Evolutionary conservation across 768 basidiomycete species (phyloP).

Genomic region (Steccherinum ochraceum): DNA sequence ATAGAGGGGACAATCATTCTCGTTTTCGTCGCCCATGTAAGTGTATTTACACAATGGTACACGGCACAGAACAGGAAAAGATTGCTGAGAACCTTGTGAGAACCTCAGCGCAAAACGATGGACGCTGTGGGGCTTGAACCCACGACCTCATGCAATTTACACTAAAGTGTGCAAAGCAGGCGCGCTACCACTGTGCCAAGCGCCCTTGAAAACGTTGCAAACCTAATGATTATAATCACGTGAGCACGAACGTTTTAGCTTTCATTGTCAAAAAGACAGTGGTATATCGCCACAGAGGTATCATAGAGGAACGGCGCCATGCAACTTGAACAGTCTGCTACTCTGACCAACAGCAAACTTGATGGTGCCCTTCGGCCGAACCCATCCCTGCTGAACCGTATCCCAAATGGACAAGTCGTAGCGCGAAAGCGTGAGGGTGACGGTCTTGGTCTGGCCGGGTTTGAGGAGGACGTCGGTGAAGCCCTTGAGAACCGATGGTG

Average conservation of each 20-base stretch:
- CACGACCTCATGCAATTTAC: background rate
- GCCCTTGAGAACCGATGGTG: constrained; percentile 61
- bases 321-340: constrained; percentile 54
- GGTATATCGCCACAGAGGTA: background rate
- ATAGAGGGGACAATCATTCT: background rate
- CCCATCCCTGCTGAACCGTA: constrained; percentile 66
- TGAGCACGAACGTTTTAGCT: no score
- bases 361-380: constrained; percentile 57
- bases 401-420: constrained; percentile 79
- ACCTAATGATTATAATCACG: no score
- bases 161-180: background rate
- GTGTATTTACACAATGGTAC: background rate
- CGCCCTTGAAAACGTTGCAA: no score
- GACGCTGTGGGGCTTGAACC: background rate
- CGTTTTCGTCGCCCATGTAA: background rate
- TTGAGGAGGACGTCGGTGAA: constrained; percentile 53
- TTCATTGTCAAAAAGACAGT: background rate
- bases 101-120: background rate
- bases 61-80: background rate
- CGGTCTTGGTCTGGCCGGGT: constrained; percentile 39
- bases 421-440: constrained; percentile 54
- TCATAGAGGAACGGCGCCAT: constrained; percentile 31
- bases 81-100: background rate
- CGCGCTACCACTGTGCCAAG: background rate
- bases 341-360: constrained; percentile 62